phyloP scores from a whole-genome alignment of 2,329 filamentous ascomycete genomes.

The Bipolaris oryzae region DNA sequence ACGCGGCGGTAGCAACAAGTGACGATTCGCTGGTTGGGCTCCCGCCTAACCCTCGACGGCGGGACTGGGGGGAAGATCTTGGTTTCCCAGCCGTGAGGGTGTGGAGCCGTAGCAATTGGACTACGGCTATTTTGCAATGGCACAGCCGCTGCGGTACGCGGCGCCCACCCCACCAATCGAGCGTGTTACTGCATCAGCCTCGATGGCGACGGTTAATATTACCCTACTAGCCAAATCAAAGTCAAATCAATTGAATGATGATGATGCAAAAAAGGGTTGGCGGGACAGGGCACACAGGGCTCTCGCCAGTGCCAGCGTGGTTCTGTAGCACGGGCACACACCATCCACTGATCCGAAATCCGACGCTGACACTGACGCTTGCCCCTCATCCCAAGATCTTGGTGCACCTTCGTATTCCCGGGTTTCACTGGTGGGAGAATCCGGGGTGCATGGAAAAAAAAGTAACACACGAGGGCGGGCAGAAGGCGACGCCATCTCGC shows the following conservation, averaged over 20 bases:
- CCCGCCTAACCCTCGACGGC: conserved; percentile 11
- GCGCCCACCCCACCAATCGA: conserved; percentile 4
- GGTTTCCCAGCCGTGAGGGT: conserved; percentile 19
- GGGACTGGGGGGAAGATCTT: conserved; percentile 6
- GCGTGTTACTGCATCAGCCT: conserved; percentile 11
- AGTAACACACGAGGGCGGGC: neutral
- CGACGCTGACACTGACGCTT: conserved; percentile 10
- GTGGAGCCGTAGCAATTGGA: conserved; percentile 11
- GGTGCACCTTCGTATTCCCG: conserved; percentile 6
- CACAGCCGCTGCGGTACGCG: conserved; percentile 20
- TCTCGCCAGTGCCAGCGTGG: neutral
- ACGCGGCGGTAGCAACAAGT: conserved; percentile 16
- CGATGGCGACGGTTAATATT: conserved; percentile 15
- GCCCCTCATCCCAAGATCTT: conserved; percentile 11
- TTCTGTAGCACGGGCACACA: conserved; percentile 8
- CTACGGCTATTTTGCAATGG: conserved; percentile 15
- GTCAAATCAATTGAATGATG: conserved; percentile 4
- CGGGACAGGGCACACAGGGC: conserved; percentile 8
- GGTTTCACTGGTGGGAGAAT: conserved; percentile 18
- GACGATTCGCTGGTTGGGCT: conserved; percentile 9
- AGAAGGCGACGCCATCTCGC: neutral
- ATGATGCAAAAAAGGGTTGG: conserved; percentile 14
- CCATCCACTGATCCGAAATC: conserved; percentile 24
- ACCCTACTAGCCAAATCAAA: conserved; percentile 9
- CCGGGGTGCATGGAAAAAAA: conserved; percentile 14